These are phyloP conservation scores for Alectoria sarmentosa DNA, from an alignment of 495 filamentous ascomycete genomes.

Conservation along the genomic window DNA sequence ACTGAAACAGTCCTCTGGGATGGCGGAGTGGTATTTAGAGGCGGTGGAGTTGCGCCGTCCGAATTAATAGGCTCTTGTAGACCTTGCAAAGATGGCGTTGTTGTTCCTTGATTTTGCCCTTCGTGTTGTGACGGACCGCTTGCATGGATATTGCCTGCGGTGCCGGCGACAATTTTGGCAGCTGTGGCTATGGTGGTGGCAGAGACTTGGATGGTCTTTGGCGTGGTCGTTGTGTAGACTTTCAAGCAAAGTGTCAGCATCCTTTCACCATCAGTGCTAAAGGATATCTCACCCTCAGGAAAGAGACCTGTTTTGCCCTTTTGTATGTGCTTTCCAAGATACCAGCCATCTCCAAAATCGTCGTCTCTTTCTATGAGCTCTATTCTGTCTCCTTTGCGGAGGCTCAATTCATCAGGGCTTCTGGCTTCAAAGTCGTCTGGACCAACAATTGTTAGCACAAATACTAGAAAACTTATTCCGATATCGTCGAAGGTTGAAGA, in stretches of 20 bases:
- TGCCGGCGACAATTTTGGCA: constrained; percentile 7
- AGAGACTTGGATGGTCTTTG: constrained; percentile 26
- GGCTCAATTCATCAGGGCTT: constrained; percentile 84
- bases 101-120: constrained; percentile 3
- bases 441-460: constrained; percentile 16
- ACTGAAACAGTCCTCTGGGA: constrained; percentile 24
- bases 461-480: too few species aligned
- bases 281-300: constrained; percentile 64
- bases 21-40: constrained; percentile 27
- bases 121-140: not conserved
- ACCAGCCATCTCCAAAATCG: constrained; percentile 98
- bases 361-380: constrained; percentile 92
- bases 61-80: constrained; percentile 12
- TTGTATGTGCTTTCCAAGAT: constrained; percentile 70
- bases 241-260: not conserved
- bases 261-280: not conserved
- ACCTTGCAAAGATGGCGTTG: constrained; percentile 3
- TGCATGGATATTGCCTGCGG: constrained; percentile 14
- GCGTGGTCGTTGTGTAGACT: constrained; percentile 32
- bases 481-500: not conserved
- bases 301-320: constrained; percentile 78
- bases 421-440: constrained; percentile 78
- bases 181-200: constrained; percentile 19
- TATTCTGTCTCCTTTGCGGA: constrained; percentile 82
- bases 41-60: constrained; percentile 22